These are phyloP conservation scores for Pontederia paniculata DNA, from an alignment of 176 grass and related monocot species.

Conservation along the genomic window DNA sequence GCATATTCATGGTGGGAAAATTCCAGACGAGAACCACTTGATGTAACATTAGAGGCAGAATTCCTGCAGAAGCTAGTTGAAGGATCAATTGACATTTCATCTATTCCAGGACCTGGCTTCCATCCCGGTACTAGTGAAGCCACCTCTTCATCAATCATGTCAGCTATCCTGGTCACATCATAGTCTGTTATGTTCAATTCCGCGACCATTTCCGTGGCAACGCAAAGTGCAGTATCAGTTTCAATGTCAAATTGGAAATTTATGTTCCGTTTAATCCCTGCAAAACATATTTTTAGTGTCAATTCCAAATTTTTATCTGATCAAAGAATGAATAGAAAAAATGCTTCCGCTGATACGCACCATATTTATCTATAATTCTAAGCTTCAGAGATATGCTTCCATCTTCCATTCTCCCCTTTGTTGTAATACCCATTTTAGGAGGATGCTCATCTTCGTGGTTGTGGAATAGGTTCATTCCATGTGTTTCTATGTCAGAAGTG, in stretches of 20 bases:
- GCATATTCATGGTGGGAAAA: conserved; percentile 28
- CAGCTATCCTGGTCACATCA: conserved; percentile 83
- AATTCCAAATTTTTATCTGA: conserved; percentile 17
- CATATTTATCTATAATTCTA: conserved; percentile 63
- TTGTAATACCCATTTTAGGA: conserved; percentile 67
- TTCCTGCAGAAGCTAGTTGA: conserved; percentile 37
- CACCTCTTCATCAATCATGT: conserved; percentile 88
- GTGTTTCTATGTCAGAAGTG: conserved; percentile 37
- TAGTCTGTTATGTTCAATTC: conserved; percentile 90
- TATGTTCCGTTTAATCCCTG: conserved; percentile 66
- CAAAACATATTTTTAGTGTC: conserved; percentile 12
- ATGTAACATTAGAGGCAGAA: conserved; percentile 54
- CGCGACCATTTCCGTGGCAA: conserved; percentile 78
- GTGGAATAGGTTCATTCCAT: conserved; percentile 64
- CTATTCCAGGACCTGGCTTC: conserved; percentile 71
- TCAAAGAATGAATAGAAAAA: background rate
- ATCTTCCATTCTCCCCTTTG: conserved; percentile 72
- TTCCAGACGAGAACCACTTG: conserved; percentile 52
- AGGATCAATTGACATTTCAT: conserved; percentile 30
- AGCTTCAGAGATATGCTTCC: conserved; percentile 65
- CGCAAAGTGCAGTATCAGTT: conserved; percentile 64
- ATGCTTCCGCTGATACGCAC: conserved; percentile 21
- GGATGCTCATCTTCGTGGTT: conserved; percentile 53
- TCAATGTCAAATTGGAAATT: conserved; percentile 79
- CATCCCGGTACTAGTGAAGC: conserved; percentile 66